Percentiles rank a stretch among this genome's conserved stretches.
These are phyloP conservation scores for Suaeda aralocaspica DNA, from an alignment of 148 eudicot genomes.

Conservation along the genomic window DNA sequence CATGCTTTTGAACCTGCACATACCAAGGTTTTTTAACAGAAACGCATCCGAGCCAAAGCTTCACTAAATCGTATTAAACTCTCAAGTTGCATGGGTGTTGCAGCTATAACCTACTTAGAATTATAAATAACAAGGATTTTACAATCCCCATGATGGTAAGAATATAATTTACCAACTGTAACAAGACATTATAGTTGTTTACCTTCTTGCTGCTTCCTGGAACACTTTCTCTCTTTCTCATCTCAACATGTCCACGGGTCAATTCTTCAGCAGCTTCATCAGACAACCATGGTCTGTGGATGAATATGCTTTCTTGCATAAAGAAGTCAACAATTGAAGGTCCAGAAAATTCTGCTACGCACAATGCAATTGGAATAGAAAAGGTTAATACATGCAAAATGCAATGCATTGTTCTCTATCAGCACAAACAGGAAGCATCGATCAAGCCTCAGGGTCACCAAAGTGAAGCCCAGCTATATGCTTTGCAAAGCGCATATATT, in stretches of 20 bases:
- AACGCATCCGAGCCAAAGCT: conserved; percentile 90
- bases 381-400: neutral
- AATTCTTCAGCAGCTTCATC: conserved; percentile 98
- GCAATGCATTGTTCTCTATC: neutral
- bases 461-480: conserved; percentile 94
- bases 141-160: neutral
- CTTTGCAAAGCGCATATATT: conserved; percentile 85
- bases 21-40: conserved; percentile 28
- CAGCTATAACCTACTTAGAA: conserved; percentile 81
- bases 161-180: neutral
- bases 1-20: conserved; percentile 72
- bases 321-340: conserved; percentile 66
- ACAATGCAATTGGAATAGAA: conserved; percentile 42
- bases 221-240: conserved; percentile 94
- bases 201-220: conserved; percentile 99
- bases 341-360: conserved; percentile 58
- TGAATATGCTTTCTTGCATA: conserved; percentile 84
- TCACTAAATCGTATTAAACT: conserved; percentile 95
- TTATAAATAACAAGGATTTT: neutral
- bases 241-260: conserved; percentile 88
- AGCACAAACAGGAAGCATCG: neutral
- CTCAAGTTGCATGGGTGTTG: conserved; percentile 94
- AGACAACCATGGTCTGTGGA: conserved; percentile 80
- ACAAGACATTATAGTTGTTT: neutral
- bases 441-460: conserved; percentile 75